Conservation (phyloP, 106 monocot genomes). For the Allium cepa region DNA sequence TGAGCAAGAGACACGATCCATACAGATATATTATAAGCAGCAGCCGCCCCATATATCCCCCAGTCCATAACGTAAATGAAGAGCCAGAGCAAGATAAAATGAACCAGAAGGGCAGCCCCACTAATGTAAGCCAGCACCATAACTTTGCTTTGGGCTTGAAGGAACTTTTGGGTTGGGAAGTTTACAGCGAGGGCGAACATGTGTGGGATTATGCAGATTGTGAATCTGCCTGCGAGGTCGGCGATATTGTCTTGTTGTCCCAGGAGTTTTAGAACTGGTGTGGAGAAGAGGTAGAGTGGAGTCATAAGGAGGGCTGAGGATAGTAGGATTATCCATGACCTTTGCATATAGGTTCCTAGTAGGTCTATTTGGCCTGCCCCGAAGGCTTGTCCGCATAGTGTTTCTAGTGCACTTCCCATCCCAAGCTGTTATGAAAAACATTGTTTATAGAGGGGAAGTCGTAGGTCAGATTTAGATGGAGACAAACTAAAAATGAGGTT, state of each 20-base stretch:
- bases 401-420: conserved; percentile 92
- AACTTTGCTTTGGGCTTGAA: conserved; percentile 82
- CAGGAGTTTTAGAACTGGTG: conserved; percentile 47
- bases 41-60: conserved; percentile 57
- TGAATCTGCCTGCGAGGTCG: conserved; percentile 47
- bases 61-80: conserved; percentile 50
- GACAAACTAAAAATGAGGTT: no score
- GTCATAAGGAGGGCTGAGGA: conserved; percentile 30
- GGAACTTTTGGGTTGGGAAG: conserved; percentile 80
- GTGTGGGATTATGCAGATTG: conserved; percentile 48
- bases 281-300: conserved; percentile 56
- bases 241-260: conserved; percentile 56
- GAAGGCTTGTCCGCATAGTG: conserved; percentile 84
- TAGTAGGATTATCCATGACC: conserved; percentile 70
- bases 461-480: no score
- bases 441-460: no score
- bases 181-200: conserved; percentile 60
- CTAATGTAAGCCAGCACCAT: conserved; percentile 48
- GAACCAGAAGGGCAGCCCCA: conserved; percentile 31
- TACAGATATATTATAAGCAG: conserved; percentile 36
- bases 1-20: conserved; percentile 45
- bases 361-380: conserved; percentile 66
- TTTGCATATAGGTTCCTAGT: conserved; percentile 85
- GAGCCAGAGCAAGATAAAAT: conserved; percentile 31
- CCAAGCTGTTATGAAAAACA: conserved; percentile 37